Evolutionary conservation across 306 rosid genomes (phyloP).

Genomic region (Luffa acutangula): DNA sequence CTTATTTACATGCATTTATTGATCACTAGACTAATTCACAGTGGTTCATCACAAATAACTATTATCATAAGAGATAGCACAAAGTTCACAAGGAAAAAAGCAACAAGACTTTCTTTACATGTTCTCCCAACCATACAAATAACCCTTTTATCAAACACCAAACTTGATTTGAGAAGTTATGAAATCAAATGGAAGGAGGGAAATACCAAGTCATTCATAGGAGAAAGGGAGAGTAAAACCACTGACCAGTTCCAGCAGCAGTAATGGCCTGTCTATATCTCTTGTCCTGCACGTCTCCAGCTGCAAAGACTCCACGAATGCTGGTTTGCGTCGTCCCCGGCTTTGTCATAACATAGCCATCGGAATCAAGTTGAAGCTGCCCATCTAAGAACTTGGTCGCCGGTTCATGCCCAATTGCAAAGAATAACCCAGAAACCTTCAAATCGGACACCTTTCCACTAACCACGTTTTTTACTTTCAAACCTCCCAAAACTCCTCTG

Average conservation of each 20-base stretch:
- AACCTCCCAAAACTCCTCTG: conserved; percentile 43
- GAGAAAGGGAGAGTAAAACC: neutral
- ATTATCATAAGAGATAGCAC: neutral
- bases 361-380: conserved; percentile 54
- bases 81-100: neutral
- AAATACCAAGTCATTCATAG: neutral
- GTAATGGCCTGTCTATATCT: conserved; percentile 89
- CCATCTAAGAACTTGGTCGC: conserved; percentile 73
- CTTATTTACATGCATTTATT: neutral
- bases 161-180: neutral
- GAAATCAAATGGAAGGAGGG: neutral
- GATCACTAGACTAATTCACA: neutral
- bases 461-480: conserved; percentile 53
- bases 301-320: conserved; percentile 72
- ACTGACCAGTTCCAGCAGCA: conserved; percentile 71
- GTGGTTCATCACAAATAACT: neutral
- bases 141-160: neutral
- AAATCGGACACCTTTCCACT: conserved; percentile 42
- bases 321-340: conserved; percentile 62
- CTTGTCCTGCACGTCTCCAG: conserved; percentile 95
- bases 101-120: neutral
- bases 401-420: conserved; percentile 84
- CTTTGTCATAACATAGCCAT: conserved; percentile 50
- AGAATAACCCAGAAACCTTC: conserved; percentile 68
- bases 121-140: neutral